phyloP scores from a whole-genome alignment of 805 yeast genomes.

The Metschnikowia hibisci region DNA sequence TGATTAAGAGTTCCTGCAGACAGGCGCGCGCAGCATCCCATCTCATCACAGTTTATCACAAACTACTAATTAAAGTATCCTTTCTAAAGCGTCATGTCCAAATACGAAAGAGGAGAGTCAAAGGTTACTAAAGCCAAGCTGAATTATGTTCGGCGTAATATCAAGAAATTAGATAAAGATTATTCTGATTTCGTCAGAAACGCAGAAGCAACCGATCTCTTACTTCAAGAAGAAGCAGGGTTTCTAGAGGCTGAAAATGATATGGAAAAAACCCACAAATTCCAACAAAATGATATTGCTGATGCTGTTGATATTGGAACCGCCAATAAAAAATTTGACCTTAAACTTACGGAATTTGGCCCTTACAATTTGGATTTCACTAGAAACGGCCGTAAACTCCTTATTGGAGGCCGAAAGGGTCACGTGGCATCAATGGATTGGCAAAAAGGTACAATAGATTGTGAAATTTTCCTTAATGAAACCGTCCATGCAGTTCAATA shows the following conservation, averaged over 20 bases:
- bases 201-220: slow-evolving; percentile 82
- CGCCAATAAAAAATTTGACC: slow-evolving; percentile 67
- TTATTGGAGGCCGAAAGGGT: slow-evolving; percentile 87
- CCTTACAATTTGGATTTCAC: slow-evolving; percentile 83
- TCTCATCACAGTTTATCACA: background rate
- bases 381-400: slow-evolving; percentile 79
- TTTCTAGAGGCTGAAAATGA: slow-evolving; percentile 84
- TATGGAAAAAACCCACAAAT: slow-evolving; percentile 87
- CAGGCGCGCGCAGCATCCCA: background rate
- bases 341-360: slow-evolving; percentile 73
- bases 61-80: too few relatives aligned
- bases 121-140: slow-evolving; percentile 14
- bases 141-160: slow-evolving; percentile 26
- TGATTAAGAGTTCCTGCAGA: too few relatives aligned
- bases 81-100: slow-evolving; percentile 8
- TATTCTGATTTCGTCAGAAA: slow-evolving; percentile 74
- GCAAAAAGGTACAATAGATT: slow-evolving; percentile 77
- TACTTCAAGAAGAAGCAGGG: slow-evolving; percentile 82
- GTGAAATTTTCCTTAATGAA: slow-evolving; percentile 83
- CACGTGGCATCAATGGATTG: slow-evolving; percentile 96
- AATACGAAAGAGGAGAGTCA: slow-evolving; percentile 13
- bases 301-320: slow-evolving; percentile 75
- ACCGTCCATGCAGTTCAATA: slow-evolving; percentile 88
- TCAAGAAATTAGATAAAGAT: slow-evolving; percentile 65
- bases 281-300: slow-evolving; percentile 73